phyloP scores from a whole-genome alignment of 1,284 basidiomycete genomes.

The Ustilago tritici region DNA sequence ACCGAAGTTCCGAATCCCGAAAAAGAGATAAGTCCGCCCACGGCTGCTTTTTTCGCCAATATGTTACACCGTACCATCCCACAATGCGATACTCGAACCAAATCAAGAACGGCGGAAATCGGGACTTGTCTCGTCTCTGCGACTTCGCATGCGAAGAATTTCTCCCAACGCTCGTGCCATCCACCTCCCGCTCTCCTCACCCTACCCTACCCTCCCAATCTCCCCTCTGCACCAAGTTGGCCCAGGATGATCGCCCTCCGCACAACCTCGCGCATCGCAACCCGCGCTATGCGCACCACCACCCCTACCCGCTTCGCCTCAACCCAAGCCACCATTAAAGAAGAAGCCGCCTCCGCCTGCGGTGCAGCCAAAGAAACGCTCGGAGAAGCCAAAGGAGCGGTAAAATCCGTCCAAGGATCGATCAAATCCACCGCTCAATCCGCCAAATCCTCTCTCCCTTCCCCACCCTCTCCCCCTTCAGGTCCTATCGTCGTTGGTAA shows the following conservation, averaged over 20 bases:
- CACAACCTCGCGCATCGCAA: conserved; percentile 5
- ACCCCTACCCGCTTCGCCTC: conserved; percentile 15
- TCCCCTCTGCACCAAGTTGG: not conserved
- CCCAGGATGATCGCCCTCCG: conserved; percentile 28
- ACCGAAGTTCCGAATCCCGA: not conserved
- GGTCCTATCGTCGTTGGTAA: conserved; percentile 37
- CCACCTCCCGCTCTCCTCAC: not conserved
- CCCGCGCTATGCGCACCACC: not conserved
- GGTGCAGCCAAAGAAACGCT: conserved; percentile 24
- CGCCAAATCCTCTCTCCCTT: conserved; percentile 25
- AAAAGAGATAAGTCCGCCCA: not conserved
- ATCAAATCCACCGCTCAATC: conserved; percentile 28
- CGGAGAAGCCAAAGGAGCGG: conserved; percentile 29
- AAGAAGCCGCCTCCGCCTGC: conserved; percentile 23
- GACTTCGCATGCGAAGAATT: not conserved
- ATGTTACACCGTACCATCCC: conserved; percentile 11
- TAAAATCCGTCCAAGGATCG: conserved; percentile 23
- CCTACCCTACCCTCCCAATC: too few species aligned
- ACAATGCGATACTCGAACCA: not conserved
- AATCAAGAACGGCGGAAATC: conserved; percentile 22
- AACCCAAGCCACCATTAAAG: conserved; percentile 22
- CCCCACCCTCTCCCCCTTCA: conserved; percentile 28
- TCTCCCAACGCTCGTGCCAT: conserved; percentile 31
- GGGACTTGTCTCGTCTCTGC: conserved; percentile 13
- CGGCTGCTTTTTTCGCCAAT: not conserved